Base-by-base conservation (phyloP, 768 basidiomycete genomes). In the Tricholoma saponaceum region DNA sequence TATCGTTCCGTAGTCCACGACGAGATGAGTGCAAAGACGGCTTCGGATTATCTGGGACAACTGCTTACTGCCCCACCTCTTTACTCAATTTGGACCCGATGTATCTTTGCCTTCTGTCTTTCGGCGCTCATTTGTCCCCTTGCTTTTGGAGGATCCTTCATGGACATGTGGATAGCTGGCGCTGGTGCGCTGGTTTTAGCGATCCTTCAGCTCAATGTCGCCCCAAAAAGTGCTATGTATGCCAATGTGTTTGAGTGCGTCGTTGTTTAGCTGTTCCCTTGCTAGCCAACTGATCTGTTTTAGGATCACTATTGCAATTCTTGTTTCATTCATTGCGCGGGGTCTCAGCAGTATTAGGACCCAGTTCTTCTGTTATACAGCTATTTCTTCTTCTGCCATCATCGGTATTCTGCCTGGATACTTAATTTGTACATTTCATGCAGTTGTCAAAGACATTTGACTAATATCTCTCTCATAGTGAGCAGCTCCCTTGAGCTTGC, bases 1-100 rank as follows among this genome's bases (percentile, higher is more conserved):
- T 98, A 97, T 72, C 87, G 92, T 56, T 70, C 79, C 18, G 95
- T 98, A 56, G 85, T 97, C 6, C 95, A 97, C 71, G 95, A 97
- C 66, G 90, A 92, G 72, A 85, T 93, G 66, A 89, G 89, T 54
- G 95, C 92, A 3, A 86, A 85, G 58, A 78, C 82, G 54, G 95
- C 90, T 1, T 82, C 83, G 6, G 78, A 78, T 28, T 78, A 83
- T 49, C 77, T 95, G 16, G 79, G 86, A 14, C 73, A 73, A 1
- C 71, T 95, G n/a, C 70, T 95, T 51, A 74, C 77, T 18, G 78
- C 83, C 5, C 79, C 83, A 23, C 84, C 89, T 9, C 72, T 87
- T 53, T 93, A 92, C 70, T 73, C 83, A 3, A 69, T 80, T 25
- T 72, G 76, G 67, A 75, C 84, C 62, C 82, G 92, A 53, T 87